These are phyloP conservation scores for Plasmodiophora brassicae DNA, from an alignment of 208 protist species.

Conservation along the genomic window DNA sequence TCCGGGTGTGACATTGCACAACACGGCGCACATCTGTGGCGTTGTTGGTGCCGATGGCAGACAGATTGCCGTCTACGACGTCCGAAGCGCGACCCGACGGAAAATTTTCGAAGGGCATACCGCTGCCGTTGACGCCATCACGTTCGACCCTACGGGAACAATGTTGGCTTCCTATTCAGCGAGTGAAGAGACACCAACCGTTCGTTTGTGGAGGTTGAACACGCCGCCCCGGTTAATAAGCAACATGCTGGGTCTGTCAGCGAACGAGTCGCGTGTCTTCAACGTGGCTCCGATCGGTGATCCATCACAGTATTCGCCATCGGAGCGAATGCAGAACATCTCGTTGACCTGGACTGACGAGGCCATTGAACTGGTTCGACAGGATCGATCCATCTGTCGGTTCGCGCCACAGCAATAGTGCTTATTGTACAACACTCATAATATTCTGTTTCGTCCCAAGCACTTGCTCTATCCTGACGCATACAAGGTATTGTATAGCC, in stretches of 20 bases:
- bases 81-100: not conserved
- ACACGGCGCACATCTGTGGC: not conserved
- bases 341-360: not conserved
- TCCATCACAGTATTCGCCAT: not conserved
- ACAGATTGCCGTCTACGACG: constrained; percentile 12
- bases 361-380: not conserved
- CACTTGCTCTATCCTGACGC: too few species aligned
- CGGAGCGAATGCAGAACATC: not conserved
- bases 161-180: not conserved
- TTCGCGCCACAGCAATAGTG: not conserved
- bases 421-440: too few species aligned
- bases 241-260: not conserved
- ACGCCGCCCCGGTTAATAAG: not conserved
- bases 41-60: not conserved
- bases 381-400: constrained; percentile 2
- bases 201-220: not conserved
- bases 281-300: not conserved
- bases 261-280: not conserved
- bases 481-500: too few species aligned
- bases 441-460: too few species aligned
- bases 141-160: not conserved
- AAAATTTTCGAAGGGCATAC: not conserved
- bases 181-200: not conserved
- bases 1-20: not conserved
- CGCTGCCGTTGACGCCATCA: not conserved